Evolutionary conservation across 176 grass and related monocot species (phyloP).

Genomic region (Oryza glaberrima): DNA sequence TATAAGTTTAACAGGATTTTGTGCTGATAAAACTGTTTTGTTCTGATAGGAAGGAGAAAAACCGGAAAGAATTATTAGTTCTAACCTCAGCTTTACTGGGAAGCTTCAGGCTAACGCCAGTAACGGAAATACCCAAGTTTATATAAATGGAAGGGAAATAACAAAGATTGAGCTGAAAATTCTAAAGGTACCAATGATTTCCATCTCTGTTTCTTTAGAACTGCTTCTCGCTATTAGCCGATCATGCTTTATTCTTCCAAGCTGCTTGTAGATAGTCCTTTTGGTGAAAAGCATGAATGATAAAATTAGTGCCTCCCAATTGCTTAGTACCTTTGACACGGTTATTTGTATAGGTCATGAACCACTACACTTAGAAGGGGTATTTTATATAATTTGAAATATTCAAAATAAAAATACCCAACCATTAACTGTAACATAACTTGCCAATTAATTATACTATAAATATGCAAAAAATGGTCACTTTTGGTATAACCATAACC

Average conservation of each 20-base stretch:
- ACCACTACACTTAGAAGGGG: neutral
- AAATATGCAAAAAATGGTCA: neutral
- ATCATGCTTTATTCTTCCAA: constrained; percentile 31
- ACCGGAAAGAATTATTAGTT: constrained; percentile 76
- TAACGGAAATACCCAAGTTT: constrained; percentile 91
- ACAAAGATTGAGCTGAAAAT: constrained; percentile 85
- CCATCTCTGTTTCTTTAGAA: constrained; percentile 36
- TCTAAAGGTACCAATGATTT: constrained; percentile 57
- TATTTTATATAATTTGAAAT: constrained; percentile 3
- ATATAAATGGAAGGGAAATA: constrained; percentile 88
- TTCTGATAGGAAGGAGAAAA: constrained; percentile 83
- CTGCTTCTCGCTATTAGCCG: neutral
- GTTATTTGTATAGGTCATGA: neutral
- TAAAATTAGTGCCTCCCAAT: neutral
- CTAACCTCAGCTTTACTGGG: constrained; percentile 81
- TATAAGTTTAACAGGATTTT: neutral
- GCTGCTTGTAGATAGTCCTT: constrained; percentile 25
- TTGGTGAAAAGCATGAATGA: neutral
- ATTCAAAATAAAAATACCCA: constrained; percentile 18
- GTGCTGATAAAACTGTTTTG: constrained; percentile 23
- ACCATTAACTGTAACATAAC: neutral
- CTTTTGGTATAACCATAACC: neutral
- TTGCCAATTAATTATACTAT: constrained; percentile 1
- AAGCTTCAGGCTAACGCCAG: constrained; percentile 87
- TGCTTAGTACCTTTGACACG: constrained; percentile 1